phyloP scores from a whole-genome alignment of 1,139 yeast species.

The Zygoascus meyerae region DNA sequence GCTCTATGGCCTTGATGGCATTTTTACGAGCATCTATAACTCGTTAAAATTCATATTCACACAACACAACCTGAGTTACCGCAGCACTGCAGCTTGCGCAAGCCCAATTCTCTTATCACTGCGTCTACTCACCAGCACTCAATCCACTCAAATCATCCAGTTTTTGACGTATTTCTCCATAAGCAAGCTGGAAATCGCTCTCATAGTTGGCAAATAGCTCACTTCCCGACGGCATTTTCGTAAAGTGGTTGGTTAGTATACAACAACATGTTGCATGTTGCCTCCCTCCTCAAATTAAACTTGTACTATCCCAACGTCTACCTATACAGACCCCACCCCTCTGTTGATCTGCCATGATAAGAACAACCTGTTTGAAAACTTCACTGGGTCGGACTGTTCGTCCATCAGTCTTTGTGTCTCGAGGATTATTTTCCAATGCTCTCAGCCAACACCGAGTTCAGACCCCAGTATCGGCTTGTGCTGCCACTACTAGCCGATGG shows the following conservation, averaged over 20 bases:
- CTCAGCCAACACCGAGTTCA: too few species aligned
- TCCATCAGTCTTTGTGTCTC: too few species aligned
- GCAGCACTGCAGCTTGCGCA: not conserved
- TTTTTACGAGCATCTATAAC: constrained; percentile 23
- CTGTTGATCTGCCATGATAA: too few species aligned
- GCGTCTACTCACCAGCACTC: constrained; percentile 45
- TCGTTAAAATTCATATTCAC: too few species aligned
- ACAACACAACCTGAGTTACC: not conserved
- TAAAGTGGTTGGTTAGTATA: not conserved
- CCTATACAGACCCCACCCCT: too few species aligned
- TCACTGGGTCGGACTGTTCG: too few species aligned
- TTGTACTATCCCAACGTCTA: too few species aligned
- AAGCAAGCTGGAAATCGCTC: constrained; percentile 65
- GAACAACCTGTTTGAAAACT: too few species aligned
- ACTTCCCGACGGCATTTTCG: constrained; percentile 19
- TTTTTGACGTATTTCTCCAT: constrained; percentile 64
- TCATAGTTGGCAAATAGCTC: constrained; percentile 66
- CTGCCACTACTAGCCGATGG: not conserved
- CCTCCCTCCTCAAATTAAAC: too few species aligned
- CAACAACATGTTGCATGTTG: too few species aligned
- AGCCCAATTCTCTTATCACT: too few species aligned
- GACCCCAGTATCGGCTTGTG: not conserved
- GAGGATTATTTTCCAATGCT: too few species aligned
- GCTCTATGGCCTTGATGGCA: constrained; percentile 48
- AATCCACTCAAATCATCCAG: constrained; percentile 51